These are phyloP conservation scores for Teunomyces kruisii DNA, from an alignment of 805 yeast species.

Conservation along the genomic window DNA sequence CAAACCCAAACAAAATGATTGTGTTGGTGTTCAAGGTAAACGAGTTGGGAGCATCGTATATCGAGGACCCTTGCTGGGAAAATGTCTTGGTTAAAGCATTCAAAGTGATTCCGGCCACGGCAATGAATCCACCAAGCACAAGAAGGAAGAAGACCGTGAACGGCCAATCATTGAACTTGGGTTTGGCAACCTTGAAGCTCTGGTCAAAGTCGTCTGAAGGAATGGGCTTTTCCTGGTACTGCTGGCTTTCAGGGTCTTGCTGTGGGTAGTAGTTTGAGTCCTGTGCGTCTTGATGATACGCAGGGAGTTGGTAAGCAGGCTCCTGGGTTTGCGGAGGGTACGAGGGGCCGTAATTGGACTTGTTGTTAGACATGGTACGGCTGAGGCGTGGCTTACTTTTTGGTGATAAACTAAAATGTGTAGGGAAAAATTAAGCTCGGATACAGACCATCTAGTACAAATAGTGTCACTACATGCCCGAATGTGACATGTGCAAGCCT, in stretches of 20 bases:
- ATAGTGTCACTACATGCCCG: too few relatives aligned
- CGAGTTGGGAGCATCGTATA: constrained; percentile 51
- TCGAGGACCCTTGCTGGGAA: constrained; percentile 59
- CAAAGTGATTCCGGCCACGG: constrained; percentile 66
- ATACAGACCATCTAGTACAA: too few relatives aligned
- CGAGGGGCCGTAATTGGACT: background rate
- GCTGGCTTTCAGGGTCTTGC: constrained; percentile 32
- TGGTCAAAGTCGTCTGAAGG: constrained; percentile 54
- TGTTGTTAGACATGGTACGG: background rate
- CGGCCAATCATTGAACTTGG: constrained; percentile 70
- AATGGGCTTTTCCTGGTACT: constrained; percentile 30
- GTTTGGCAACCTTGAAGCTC: constrained; percentile 62
- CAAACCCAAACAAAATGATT: constrained; percentile 65
- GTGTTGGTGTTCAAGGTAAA: constrained; percentile 77
- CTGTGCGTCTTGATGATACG: background rate
- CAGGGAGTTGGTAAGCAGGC: background rate
- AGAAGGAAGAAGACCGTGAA: constrained; percentile 53
- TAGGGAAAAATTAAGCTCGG: too few relatives aligned
- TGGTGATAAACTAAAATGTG: too few relatives aligned
- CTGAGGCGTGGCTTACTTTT: background rate
- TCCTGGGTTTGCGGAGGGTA: background rate
- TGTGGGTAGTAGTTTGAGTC: constrained; percentile 12
- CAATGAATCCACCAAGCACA: constrained; percentile 63
- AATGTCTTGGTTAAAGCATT: constrained; percentile 60
- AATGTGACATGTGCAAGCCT: too few relatives aligned